Conservation (phyloP, 768 basidiomycete genomes). For the Mycena kentingensis region DNA sequence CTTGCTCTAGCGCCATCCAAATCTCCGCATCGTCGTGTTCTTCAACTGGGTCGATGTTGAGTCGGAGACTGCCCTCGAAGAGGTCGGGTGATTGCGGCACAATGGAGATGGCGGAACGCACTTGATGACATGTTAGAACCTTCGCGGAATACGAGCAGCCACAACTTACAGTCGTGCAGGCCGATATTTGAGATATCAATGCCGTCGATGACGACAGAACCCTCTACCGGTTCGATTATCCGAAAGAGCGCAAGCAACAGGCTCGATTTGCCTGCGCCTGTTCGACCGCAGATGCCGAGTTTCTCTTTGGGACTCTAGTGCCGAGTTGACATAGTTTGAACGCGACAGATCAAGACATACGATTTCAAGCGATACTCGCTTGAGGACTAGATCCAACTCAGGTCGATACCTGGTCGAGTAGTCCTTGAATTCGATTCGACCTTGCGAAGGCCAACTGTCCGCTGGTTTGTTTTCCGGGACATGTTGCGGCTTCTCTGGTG, state of each 20-base stretch:
- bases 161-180: constrained; percentile 61
- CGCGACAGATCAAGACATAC: constrained; percentile 38
- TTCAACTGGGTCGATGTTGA: constrained; percentile 89
- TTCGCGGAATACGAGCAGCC: constrained; percentile 3
- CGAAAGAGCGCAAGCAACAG: constrained; percentile 74
- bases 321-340: constrained; percentile 2
- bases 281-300: constrained; percentile 86
- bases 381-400: constrained; percentile 80
- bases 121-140: constrained; percentile 34
- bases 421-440: constrained; percentile 75
- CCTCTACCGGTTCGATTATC: constrained; percentile 69
- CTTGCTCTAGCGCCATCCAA: constrained; percentile 84
- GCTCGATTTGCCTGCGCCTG: constrained; percentile 53
- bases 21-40: constrained; percentile 76
- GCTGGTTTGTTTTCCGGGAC: constrained; percentile 58
- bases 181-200: constrained; percentile 79
- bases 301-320: constrained; percentile 77
- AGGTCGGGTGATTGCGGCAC: constrained; percentile 80
- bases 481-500: constrained; percentile 74
- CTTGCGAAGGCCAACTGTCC: constrained; percentile 70
- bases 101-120: constrained; percentile 79
- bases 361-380: constrained; percentile 68
- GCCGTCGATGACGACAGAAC: constrained; percentile 71
- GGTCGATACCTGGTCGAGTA: constrained; percentile 81
- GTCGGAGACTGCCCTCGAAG: constrained; percentile 73